Evolutionary conservation across 2,329 filamentous ascomycete species (phyloP).

Genomic region (Fusarium nodosum): DNA sequence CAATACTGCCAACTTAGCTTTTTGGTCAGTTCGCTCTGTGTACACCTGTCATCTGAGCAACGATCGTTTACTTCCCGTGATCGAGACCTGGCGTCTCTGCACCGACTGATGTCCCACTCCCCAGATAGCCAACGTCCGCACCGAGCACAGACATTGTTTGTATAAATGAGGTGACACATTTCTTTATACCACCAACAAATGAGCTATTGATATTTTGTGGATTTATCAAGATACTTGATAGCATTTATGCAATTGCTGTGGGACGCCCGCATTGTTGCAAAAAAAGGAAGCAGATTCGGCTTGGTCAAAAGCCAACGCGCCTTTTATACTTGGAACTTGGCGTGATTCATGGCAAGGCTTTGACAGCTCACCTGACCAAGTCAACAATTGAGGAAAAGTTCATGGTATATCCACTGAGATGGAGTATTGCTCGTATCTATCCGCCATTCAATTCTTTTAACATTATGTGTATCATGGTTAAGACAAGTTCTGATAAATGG

Average conservation of each 20-base stretch:
- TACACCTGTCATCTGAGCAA: neutral
- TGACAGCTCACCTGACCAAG: no score
- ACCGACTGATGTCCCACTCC: neutral
- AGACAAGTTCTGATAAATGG: no score
- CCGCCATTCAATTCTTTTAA: no score
- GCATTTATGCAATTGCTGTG: fast-evolving
- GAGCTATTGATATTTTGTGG: no score
- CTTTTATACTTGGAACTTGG: neutral
- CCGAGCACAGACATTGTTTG: neutral
- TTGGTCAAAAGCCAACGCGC: no score
- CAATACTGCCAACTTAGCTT: neutral
- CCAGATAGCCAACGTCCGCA: neutral
- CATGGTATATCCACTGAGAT: no score
- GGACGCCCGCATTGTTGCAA: no score
- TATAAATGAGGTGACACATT: neutral
- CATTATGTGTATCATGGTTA: no score
- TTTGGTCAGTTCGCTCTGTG: neutral
- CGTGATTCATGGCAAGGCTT: neutral
- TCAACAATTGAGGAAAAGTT: no score
- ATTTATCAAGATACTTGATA: neutral
- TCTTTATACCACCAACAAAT: no score
- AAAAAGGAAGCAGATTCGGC: neutral
- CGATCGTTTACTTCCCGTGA: neutral
- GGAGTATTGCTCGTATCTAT: no score
- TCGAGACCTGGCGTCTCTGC: neutral